phyloP scores from a whole-genome alignment of 73 alveolate genomes.

The Paramecium sexaurelia region DNA sequence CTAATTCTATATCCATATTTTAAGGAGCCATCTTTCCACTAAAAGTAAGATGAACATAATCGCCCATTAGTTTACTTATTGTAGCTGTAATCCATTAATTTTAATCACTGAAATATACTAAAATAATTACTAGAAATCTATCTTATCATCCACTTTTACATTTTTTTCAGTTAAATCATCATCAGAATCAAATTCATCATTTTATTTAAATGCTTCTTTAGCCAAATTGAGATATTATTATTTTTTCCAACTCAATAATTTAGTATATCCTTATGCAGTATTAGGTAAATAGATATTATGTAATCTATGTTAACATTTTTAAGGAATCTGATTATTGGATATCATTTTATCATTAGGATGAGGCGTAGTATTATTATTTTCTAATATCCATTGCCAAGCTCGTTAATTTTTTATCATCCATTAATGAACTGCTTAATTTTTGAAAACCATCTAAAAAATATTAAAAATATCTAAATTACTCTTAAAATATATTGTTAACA shows the following conservation, averaged over 20 bases:
- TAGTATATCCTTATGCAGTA: neutral
- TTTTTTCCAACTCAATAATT: constrained; percentile 29
- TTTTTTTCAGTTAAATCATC: constrained; percentile 43
- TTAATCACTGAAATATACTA: neutral
- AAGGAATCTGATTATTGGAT: neutral
- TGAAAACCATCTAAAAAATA: neutral
- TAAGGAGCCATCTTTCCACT: neutral
- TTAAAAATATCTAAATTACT: neutral
- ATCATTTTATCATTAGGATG: constrained; percentile 24
- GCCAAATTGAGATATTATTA: neutral
- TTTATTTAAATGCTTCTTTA: neutral
- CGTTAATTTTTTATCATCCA: constrained; percentile 8
- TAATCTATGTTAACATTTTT: constrained; percentile 21
- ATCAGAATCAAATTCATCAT: constrained; percentile 46
- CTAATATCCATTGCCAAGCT: neutral
- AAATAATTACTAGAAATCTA: constrained; percentile 11
- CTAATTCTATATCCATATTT: constrained; percentile 42
- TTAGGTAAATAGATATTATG: constrained; percentile 20
- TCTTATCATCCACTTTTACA: constrained; percentile 31
- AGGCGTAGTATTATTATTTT: neutral
- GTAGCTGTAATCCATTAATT: constrained; percentile 41
- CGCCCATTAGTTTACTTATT: constrained; percentile 21
- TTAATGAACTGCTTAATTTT: neutral
- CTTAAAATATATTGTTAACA: constrained; percentile 37
- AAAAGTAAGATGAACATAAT: neutral